Evolutionary conservation across 129 eudicot species (phyloP), one percentile per base, ranked within the genome.

Genomic region (Ambrosia trifida): DNA sequence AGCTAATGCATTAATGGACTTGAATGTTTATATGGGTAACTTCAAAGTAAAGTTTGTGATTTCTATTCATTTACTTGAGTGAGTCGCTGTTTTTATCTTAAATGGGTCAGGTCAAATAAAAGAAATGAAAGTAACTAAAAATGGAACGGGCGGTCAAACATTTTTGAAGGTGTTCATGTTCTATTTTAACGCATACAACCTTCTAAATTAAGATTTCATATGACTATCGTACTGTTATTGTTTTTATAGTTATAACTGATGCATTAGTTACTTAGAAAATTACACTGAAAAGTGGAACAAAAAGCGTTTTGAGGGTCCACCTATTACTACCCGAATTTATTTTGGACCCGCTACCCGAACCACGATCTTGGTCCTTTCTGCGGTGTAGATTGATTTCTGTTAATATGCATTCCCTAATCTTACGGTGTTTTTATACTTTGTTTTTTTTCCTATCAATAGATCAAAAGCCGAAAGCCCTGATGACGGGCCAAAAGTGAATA

Each of bases 401-500:
- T 76, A 28, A 13, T 56, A 13, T 43, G 49, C 13, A 31, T 67
- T 67, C 13, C 20, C 56, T 45, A 4, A 11, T 58, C 63, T 19
- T 68, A 32, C 12, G 14, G 11, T 57, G n/a, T 28, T 76, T 56
- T 9, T 36, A 30, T 45, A 40, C 5, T 20, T 58, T 36, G 47
- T 76, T 68, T 35, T 67, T 68, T 68, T 41, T 31, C 64, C 14
- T 54, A 5, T 76, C 60, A 57, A 46, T 68, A 92, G 96, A 82
- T 81, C 96, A 41, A 79, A 76, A 68, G 78, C 35, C 17, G 90
- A 88, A 66, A 60, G 63, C 65, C 73, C 47, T 68, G 86, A 93
- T 43, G 96, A 93, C 33, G 69, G 56, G 70, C 88, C 85, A 54
- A 93, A 89, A 81, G 81, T 72, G 69, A 90, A 85, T 36, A 93